These are phyloP conservation scores for Stromatinia cepivora DNA, from an alignment of 2,329 filamentous ascomycete genomes.

Conservation along the genomic window DNA sequence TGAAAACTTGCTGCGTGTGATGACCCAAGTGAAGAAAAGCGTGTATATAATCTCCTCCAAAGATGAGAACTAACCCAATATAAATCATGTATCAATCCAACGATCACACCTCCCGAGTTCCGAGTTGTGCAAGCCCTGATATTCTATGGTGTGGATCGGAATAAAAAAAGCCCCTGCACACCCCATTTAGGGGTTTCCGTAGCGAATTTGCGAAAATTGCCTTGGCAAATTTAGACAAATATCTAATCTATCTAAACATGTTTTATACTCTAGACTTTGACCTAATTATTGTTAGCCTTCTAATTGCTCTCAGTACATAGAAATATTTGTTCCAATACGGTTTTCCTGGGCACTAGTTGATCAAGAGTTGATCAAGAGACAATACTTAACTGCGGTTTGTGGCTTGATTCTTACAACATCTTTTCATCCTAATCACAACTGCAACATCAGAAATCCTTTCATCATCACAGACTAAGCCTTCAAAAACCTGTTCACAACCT, in stretches of 20 bases:
- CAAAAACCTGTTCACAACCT: no score
- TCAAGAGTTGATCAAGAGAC: no score
- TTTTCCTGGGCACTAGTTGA: not conserved
- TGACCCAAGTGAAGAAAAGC: not conserved
- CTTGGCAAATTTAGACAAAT: no score
- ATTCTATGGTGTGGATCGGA: not conserved
- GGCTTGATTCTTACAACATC: not conserved
- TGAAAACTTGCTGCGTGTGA: not conserved
- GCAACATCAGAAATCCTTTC: no score
- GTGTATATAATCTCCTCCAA: not conserved
- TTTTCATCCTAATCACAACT: no score
- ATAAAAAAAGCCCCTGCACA: no score
- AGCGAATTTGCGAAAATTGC: not conserved
- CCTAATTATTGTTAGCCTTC: not conserved
- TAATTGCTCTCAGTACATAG: no score
- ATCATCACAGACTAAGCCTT: rapidly evolving
- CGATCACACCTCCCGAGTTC: not conserved
- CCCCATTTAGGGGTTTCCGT: not conserved
- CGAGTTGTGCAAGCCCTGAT: not conserved
- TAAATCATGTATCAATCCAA: not conserved
- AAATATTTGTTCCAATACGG: not conserved
- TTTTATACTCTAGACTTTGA: not conserved
- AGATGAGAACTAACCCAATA: not conserved
- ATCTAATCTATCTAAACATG: not conserved
- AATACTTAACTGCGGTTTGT: not conserved